phyloP scores from a whole-genome alignment of 352 stramenopile species.

The Phytophthora aleatoria region DNA sequence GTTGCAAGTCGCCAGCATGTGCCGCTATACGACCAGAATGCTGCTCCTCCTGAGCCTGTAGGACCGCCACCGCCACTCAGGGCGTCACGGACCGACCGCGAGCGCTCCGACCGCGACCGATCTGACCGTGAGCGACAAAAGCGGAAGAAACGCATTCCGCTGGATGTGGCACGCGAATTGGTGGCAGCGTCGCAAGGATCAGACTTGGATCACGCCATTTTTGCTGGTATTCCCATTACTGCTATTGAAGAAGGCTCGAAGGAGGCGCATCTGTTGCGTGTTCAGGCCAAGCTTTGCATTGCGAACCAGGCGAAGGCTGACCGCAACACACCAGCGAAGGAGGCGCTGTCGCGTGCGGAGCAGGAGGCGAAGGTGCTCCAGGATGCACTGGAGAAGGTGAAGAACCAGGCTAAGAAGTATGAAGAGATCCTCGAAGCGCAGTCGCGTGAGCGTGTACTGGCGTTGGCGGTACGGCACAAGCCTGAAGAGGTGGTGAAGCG shows the following conservation, averaged over 20 bases:
- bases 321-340: conserved; percentile 57
- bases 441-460: conserved; percentile 70
- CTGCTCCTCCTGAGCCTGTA: conserved; percentile 24
- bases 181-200: conserved; percentile 79
- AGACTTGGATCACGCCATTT: conserved; percentile 66
- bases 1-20: conserved; percentile 52
- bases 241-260: conserved; percentile 79
- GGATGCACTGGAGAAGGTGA: conserved; percentile 84
- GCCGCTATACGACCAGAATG: conserved; percentile 55
- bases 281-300: conserved; percentile 85
- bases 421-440: conserved; percentile 80
- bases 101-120: conserved; percentile 22
- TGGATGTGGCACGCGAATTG: conserved; percentile 80
- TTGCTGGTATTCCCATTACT: conserved; percentile 75
- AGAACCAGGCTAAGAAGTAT: conserved; percentile 86
- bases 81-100: conserved; percentile 11
- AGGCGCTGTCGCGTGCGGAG: conserved; percentile 70
- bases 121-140: conserved; percentile 50
- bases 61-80: conserved; percentile 6
- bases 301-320: conserved; percentile 47
- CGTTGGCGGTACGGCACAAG: conserved; percentile 74
- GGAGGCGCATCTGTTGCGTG: conserved; percentile 78
- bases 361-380: conserved; percentile 76
- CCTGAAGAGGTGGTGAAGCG: conserved; percentile 74
- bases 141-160: conserved; percentile 82